Conservation (phyloP, 352 stramenopile species). For the Pythium phragmiticola region DNA sequence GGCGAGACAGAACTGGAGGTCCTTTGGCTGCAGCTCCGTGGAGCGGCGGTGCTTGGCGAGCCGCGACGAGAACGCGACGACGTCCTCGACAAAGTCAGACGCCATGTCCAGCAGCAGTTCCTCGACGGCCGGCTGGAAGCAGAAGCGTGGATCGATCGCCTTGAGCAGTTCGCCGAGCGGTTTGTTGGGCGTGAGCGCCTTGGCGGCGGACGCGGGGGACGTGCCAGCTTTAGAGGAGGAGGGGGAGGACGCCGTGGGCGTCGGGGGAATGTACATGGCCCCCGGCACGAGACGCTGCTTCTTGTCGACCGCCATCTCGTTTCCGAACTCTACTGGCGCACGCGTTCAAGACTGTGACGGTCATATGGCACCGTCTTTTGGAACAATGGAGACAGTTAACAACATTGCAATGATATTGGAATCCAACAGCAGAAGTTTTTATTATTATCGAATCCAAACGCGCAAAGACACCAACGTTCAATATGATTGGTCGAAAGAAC, state of each 20-base stretch:
- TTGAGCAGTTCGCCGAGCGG: constrained; percentile 65
- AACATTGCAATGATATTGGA: too few relatives aligned
- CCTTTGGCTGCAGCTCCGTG: constrained; percentile 62
- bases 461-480: background rate
- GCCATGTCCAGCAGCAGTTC: constrained; percentile 84
- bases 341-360: background rate
- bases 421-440: too few relatives aligned
- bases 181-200: constrained; percentile 66
- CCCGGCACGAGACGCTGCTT: constrained; percentile 42
- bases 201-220: constrained; percentile 36
- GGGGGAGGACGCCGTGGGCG: constrained; percentile 10
- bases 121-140: constrained; percentile 76
- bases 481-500: background rate
- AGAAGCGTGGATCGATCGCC: constrained; percentile 69
- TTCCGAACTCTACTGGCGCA: background rate
- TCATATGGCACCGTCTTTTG: constrained; percentile 6
- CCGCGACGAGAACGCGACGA: constrained; percentile 62
- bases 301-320: constrained; percentile 35
- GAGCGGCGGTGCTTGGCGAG: constrained; percentile 80
- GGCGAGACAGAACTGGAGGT: constrained; percentile 79
- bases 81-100: constrained; percentile 73
- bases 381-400: background rate
- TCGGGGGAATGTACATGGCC: constrained; percentile 47
- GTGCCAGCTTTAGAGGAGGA: background rate
- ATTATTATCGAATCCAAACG: too few relatives aligned